Base-by-base conservation (phyloP, 805 yeast genomes). In the Naumovozyma baii region DNA sequence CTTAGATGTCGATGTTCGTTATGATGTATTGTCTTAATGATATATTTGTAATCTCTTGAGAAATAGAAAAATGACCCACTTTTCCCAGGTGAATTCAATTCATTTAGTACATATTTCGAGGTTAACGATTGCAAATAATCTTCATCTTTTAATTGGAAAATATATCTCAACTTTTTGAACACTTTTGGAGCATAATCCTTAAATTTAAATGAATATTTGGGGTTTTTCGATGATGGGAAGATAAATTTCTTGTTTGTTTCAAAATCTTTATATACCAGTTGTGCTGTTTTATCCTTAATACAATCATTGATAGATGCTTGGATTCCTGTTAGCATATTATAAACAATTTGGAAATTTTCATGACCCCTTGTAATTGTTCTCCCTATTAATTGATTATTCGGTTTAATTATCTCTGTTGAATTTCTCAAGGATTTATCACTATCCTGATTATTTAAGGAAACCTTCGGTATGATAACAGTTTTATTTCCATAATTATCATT, bases 171-270 rank as follows among this genome's bases (percentile, higher is more conserved):
- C 47, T 84, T 92, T 32, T 96, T 68, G 59, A 92, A 92, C 2
- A 92, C 96, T 59, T 80, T 83, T 1, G 98, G 98, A n/a, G 86
- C 73, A 62, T 92, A 92, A 61, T 92, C 98, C 63, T 92, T 92
- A 62, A 92, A 92, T 61, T 90, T 90, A 69, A 92, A 92, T 49
- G 86, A 95, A 62, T 88, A 88, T 50, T 80, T 83, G 9, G 18
- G 32, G 12, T 5, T 33, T n/a, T 33, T 15, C 28, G 5, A 36
- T 54, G 80, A 70, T 53, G 83, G 92, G 63, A 92, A 92, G n/a
- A 90, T 80, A 38, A 88, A 67, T 59, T 90, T 90, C 48, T 83
- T 80, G 17, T 78, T 76, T 7, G 73, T 64, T 18, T 61, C 65
- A 58, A 87, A 92, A 57, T 88, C 95, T 12, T 66, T 70, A 5